Percentiles rank a stretch among this genome's conserved stretches.
These are phyloP conservation scores for Schizonepeta tenuifolia DNA, from an alignment of 257 asterid genomes.

Conservation along the genomic window DNA sequence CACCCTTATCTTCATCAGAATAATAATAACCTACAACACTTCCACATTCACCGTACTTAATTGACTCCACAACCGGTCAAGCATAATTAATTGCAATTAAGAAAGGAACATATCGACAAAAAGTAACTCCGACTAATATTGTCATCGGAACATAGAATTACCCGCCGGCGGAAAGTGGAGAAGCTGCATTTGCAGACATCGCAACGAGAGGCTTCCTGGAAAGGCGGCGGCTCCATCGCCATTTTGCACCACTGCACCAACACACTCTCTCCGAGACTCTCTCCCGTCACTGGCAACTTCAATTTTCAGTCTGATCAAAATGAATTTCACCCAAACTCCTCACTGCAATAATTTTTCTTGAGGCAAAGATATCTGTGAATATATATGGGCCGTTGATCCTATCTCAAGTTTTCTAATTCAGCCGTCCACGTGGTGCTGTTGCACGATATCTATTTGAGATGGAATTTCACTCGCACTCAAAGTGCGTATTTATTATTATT, in stretches of 20 bases:
- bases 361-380: conserved; percentile 14
- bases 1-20: conserved; percentile 24
- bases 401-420: not conserved
- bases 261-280: not conserved
- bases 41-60: conserved; percentile 7
- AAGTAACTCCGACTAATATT: conserved; percentile 21
- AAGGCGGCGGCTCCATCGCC: conserved; percentile 79
- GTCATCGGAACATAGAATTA: conserved; percentile 39
- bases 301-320: conserved; percentile 1
- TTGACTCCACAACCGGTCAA: conserved; percentile 15
- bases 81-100: conserved; percentile 1
- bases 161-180: conserved; percentile 97
- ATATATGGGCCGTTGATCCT: conserved; percentile 27
- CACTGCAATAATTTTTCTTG: not conserved
- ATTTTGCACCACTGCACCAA: conserved; percentile 38
- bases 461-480: too few relatives aligned
- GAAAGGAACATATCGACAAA: conserved; percentile 8
- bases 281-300: conserved; percentile 25
- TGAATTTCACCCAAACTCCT: not conserved
- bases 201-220: conserved; percentile 88
- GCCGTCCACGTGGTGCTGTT: conserved; percentile 30
- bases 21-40: not conserved
- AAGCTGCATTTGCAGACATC: conserved; percentile 97
- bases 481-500: too few relatives aligned
- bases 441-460: too few relatives aligned